These are phyloP conservation scores for Linnemannia elongata DNA, from an alignment of 192 early-diverging fungal genomes.

Conservation along the genomic window DNA sequence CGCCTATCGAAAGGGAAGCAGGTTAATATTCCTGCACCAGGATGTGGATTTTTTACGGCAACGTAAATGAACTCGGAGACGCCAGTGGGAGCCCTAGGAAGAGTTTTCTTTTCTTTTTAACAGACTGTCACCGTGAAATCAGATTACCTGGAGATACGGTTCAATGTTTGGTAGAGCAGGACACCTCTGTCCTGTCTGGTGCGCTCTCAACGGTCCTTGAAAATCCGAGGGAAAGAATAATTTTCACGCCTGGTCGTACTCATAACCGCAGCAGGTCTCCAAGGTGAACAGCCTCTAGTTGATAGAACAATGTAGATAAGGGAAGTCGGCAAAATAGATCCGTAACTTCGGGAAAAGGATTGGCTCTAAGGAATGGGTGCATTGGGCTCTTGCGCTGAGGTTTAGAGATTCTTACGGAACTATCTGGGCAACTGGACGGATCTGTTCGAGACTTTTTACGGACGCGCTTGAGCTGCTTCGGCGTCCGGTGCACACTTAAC, in stretches of 20 bases:
- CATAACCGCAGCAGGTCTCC: conserved; percentile 84
- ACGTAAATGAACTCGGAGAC: conserved; percentile 81
- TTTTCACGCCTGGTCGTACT: conserved; percentile 78
- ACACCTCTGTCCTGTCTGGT: conserved; percentile 68
- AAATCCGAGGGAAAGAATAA: conserved; percentile 79
- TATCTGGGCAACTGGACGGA: too few species aligned
- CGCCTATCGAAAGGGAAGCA: conserved; percentile 82
- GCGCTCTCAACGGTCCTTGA: conserved; percentile 76
- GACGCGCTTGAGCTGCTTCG: too few species aligned
- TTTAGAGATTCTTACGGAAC: too few species aligned
- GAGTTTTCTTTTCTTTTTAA: conserved; percentile 85
- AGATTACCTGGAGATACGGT: conserved; percentile 75
- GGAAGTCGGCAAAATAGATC: too few species aligned
- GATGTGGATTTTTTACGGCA: conserved; percentile 75
- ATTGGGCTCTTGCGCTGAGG: too few species aligned
- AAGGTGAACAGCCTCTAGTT: too few species aligned
- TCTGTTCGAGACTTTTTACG: too few species aligned
- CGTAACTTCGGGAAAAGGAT: too few species aligned
- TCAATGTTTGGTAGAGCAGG: conserved; percentile 64
- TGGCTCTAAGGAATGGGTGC: too few species aligned
- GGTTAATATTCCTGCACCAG: conserved; percentile 85
- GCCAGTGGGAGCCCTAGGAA: conserved; percentile 72
- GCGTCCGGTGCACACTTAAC: too few species aligned
- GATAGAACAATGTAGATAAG: too few species aligned
- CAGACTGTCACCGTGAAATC: conserved; percentile 50